Evolutionary conservation across 495 filamentous ascomycete species (phyloP).

Genomic region (Pyrenula massariospora): DNA sequence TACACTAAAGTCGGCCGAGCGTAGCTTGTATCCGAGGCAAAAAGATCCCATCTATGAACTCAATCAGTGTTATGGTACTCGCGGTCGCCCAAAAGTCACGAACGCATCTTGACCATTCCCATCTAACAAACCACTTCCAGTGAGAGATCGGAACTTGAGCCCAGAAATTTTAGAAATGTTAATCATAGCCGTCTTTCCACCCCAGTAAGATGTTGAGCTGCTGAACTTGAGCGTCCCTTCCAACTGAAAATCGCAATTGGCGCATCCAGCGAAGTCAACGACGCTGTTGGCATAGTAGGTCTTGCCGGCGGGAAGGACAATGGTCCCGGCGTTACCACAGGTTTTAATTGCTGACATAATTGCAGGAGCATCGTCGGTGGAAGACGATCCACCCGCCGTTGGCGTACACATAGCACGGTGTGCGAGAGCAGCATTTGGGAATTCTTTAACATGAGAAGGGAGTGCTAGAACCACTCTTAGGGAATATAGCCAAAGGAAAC

Average conservation of each 20-base stretch:
- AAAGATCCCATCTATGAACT: conserved; percentile 20
- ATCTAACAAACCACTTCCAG: conserved; percentile 29
- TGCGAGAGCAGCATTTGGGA: background rate
- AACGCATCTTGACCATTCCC: conserved; percentile 32
- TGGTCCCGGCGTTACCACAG: conserved; percentile 28
- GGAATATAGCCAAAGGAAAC: too few species aligned
- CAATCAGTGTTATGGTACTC: background rate
- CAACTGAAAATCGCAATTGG: conserved; percentile 26
- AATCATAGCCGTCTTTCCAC: conserved; percentile 26
- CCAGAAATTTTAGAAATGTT: conserved; percentile 19
- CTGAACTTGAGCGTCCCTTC: conserved; percentile 28
- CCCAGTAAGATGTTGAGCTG: conserved; percentile 24
- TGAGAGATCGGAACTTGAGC: conserved; percentile 23
- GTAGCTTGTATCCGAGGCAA: conserved; percentile 23
- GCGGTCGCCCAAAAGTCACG: background rate
- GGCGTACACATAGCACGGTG: conserved; percentile 23
- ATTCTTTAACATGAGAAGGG: background rate
- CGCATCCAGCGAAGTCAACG: conserved; percentile 25
- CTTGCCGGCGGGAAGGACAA: conserved; percentile 25
- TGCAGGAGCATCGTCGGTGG: conserved; percentile 26
- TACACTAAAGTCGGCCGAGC: conserved; percentile 26
- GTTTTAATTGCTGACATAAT: conserved; percentile 22
- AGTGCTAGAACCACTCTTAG: too few species aligned
- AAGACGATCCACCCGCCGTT: conserved; percentile 14
- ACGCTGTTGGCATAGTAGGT: conserved; percentile 30